Base-by-base conservation (phyloP, 2,329 filamentous ascomycete species). In the Stachybotrys echinatus region DNA sequence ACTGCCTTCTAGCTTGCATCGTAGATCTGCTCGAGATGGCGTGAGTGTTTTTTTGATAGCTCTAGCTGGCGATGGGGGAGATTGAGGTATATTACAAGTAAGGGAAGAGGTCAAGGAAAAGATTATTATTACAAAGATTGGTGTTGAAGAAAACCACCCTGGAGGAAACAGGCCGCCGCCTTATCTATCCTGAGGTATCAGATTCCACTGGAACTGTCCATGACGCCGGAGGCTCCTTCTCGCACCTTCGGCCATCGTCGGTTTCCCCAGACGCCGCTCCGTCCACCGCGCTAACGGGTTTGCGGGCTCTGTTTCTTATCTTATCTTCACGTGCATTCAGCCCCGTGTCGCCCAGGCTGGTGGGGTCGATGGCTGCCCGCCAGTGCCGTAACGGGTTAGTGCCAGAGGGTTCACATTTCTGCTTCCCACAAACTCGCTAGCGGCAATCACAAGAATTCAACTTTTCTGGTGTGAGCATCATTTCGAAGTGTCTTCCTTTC, bases 351-450 rank as follows among this genome's bases (percentile, higher is more conserved):
- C 54, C 54, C 27, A 34, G 27, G 47, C 20, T 48, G 50, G 52
- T 52, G 39, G 53, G 49, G 48, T 50, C 49, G 49, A 50, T 42
- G 22, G 52, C 47, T 48, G 55, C 50, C 54, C 50, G 53, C 48
- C 21, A 45, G 42, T 48, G 49, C 64, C 60, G 40, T 50, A 66
- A 63, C 45, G 45, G 62, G 62, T 51, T 68, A 70, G 69, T 60
- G 57, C 55, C 63, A 60, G 67, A 72, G 69, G 69, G 69, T 67
- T 69, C 67, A 66, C 64, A 68, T 66, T 72, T 71, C 27, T 69
- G 59, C 61, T 65, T 67, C 67, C 66, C 68, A 71, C 68, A 71
- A 71, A 70, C 63, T 69, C 66, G 65, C 60, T 67, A 69, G 66
- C 58, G 63, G 65, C 64, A 56, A 61, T 66, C 68, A 69, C 66